Evolutionary conservation across 176 grass and related monocot species (phyloP), one percentile per base, ranked within the genome.

Genomic region (Echinochloa phyllopogon): DNA sequence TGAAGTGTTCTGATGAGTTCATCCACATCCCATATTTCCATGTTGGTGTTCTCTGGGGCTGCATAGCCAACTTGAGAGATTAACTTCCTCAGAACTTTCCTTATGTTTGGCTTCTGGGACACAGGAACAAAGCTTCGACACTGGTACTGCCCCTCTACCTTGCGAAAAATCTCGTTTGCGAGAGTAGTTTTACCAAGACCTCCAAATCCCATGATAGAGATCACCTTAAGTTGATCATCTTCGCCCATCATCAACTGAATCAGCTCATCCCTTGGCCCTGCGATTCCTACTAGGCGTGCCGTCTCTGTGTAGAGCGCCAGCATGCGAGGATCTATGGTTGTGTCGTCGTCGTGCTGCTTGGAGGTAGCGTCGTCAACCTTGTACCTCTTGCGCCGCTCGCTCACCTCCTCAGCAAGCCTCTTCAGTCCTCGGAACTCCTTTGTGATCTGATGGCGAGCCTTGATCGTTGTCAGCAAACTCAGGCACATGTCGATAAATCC

Each of bases 21-120:
- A 43, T 21, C 39, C 65, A 69, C 65, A 69, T 69, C 65, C 65
- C 66, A 69, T 12, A n/a, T 69, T 69, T 44, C 66, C 66, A 69
- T 12, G 17, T 69, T 21, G 6, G 39, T 69, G 39, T 43, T 69
- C 66, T 43, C 66, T 64, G 39, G 67, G 1, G 40, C 40, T 24
- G 20, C 40, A 70, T 70, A 70, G 9, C 67, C 21, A 11, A 70
- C 67, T 70, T 70, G 65, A 42, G 39, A 43, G 39, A 69, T 38
- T 12, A 69, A 4, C 20, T 69, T 69, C 39, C 65, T 70, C 67
- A 45, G 23, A 70, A 70, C 10, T 4, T 70, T 45, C 67, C 41
- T 45, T 24, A 47, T 2, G n/a, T 71, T 71, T 71, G 68, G 68
- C 42, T 71, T 71, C 42, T 71, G 68, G 44, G 42, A 47, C 68